Base-by-base conservation (phyloP, 345 rosid genomes). In the Salix caprea region DNA sequence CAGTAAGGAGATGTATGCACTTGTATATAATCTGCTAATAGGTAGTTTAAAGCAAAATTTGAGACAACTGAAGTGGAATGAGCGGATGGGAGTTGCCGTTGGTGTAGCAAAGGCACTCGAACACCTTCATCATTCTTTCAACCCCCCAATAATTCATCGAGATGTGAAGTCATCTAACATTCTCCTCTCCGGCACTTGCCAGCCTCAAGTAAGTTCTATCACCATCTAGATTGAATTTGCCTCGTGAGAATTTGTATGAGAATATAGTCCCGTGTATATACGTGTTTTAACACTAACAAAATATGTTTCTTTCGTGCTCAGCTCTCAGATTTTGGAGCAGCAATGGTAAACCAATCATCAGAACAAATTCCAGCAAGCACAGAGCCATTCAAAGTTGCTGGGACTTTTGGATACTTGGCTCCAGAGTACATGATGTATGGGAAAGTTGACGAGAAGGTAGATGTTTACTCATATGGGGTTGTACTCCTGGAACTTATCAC, bases 401-500 rank as follows among this genome's bases (percentile, higher is more conserved):
- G 79, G 65, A 84, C 82, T 11, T 82, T 82, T 16, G 89, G 82
- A 65, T 86, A 86, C 82, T 52, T 80, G 66, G 87, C 85, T 15
- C 89, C 87, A 0, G 89, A 84, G 75, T 82, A 86, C 60, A 50
- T 84, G 76, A 83, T 84, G 83, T 84, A 79, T 32, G 85, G 87
- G 65, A 79, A 84, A 67, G 77, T 84, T 69, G 87, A 84, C 39
- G 88, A 84, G 74, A 87, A 85, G 82, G 78, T 79, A 39, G 86
- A 85, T 62, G 84, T 87, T 44, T 83, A 87, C 79, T 81, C 88
- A 28, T 85, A 72, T 66, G 89, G 88, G 46, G 85, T 87, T 75
- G 86, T 85, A 72, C 88, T 87, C 18, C 84, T 85, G 68, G 89
- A 87, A 71, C 89, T 85, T 28, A 83, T 86, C 48, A 76, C 85